phyloP scores from a whole-genome alignment of 73 alveolate species.

The Chromera velia region DNA sequence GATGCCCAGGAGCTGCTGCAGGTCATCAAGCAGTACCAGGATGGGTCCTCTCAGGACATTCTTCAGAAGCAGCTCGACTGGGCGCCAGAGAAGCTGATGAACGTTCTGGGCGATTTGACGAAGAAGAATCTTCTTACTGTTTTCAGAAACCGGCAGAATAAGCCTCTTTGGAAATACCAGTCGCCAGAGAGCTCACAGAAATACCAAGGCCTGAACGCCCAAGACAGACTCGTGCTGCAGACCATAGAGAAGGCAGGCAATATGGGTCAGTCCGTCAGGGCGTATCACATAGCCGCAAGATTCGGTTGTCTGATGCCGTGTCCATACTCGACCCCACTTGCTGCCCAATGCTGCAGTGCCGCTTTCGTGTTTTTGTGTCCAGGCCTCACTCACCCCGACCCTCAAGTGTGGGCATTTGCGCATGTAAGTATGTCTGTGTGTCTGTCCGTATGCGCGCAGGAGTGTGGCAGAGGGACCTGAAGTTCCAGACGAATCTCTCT shows the following conservation, averaged over 20 bases:
- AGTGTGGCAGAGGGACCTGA: not conserved
- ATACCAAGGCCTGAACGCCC: not conserved
- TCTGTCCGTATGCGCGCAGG: not conserved
- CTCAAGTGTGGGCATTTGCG: not conserved
- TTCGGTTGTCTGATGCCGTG: not conserved
- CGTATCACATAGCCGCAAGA: no score
- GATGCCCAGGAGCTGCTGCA: not conserved
- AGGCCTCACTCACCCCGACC: no score
- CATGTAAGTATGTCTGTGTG: not conserved
- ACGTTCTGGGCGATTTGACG: not conserved
- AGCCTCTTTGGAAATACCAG: not conserved
- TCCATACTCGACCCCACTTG: no score
- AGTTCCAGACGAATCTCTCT: not conserved
- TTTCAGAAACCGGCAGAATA: not conserved
- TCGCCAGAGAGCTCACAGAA: not conserved
- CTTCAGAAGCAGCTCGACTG: not conserved
- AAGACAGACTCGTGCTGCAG: not conserved
- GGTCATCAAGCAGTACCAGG: not conserved
- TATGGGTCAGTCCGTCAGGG: not conserved
- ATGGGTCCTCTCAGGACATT: not conserved
- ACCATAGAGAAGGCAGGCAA: not conserved
- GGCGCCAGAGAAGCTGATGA: not conserved
- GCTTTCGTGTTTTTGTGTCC: no score
- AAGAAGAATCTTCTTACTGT: not conserved
- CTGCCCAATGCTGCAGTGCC: no score